Evolutionary conservation across 1,139 yeast genomes (phyloP).

Genomic region (Zygoascus sp.): DNA sequence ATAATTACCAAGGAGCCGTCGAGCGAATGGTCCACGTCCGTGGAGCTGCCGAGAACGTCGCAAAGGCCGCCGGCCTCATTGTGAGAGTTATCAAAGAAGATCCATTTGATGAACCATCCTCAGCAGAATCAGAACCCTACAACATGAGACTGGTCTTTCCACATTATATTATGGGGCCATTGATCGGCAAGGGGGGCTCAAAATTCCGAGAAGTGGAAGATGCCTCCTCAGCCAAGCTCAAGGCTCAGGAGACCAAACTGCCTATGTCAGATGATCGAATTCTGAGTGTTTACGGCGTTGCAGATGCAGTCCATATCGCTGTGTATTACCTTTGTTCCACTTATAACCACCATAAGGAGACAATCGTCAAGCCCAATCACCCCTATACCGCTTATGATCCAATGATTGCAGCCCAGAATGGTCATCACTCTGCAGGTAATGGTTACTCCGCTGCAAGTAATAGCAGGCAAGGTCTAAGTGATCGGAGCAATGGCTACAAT

Average conservation of each 20-base stretch:
- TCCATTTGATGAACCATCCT: slow-evolving; percentile 60
- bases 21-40: slow-evolving; percentile 74
- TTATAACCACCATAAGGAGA: slow-evolving; percentile 23
- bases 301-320: slow-evolving; percentile 85
- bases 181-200: slow-evolving; percentile 76
- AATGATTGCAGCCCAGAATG: slow-evolving; percentile 1
- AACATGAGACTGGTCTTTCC: slow-evolving; percentile 66
- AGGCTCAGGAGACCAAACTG: slow-evolving; percentile 70
- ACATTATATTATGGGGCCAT: slow-evolving; percentile 74
- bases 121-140: slow-evolving; percentile 50
- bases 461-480: not conserved
- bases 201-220: slow-evolving; percentile 80
- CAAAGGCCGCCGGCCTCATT: slow-evolving; percentile 75
- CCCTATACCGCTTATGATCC: slow-evolving; percentile 9
- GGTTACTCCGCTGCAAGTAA: not conserved
- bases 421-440: not conserved
- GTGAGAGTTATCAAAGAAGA: slow-evolving; percentile 65
- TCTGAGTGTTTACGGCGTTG: slow-evolving; percentile 69
- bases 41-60: slow-evolving; percentile 77
- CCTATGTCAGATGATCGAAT: slow-evolving; percentile 80
- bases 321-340: slow-evolving; percentile 68
- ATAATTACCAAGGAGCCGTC: slow-evolving; percentile 65
- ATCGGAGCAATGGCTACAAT: not conserved
- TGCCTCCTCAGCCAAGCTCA: slow-evolving; percentile 71
- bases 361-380: not conserved